Evolutionary conservation across 1,139 yeast species (phyloP).

Genomic region (Magnusiomyces ingens): DNA sequence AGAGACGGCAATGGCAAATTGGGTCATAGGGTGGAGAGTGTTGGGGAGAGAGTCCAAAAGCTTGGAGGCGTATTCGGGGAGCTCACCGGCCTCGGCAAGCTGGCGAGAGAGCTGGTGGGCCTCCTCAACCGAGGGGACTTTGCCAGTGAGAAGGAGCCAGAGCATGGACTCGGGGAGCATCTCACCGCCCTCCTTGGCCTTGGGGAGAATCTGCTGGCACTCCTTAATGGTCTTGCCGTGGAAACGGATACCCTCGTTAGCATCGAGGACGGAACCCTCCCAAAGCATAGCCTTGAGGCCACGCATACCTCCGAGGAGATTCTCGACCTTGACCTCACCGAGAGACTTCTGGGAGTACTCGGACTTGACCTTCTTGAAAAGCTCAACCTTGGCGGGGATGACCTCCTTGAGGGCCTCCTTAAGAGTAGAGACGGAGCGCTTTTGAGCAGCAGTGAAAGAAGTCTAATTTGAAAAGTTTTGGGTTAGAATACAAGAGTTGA

Average conservation of each 20-base stretch:
- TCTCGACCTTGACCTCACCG: conserved; percentile 42
- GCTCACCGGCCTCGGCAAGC: conserved; percentile 72
- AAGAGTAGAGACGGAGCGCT: conserved; percentile 19
- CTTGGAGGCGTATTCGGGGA: conserved; percentile 82
- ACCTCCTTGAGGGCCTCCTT: conserved; percentile 37
- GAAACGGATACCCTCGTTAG: conserved; percentile 48
- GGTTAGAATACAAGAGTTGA: not conserved
- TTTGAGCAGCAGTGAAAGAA: conserved; percentile 4
- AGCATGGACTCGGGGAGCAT: conserved; percentile 78
- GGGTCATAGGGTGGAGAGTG: conserved; percentile 95
- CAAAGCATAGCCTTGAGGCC: conserved; percentile 46
- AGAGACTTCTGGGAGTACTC: conserved; percentile 32
- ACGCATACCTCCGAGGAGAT: conserved; percentile 50
- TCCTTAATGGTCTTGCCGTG: conserved; percentile 49
- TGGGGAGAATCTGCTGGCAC: conserved; percentile 42
- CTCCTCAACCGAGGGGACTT: conserved; percentile 74
- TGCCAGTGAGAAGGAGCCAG: conserved; percentile 89
- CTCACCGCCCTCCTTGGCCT: conserved; percentile 45
- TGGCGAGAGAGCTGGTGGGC: conserved; percentile 71
- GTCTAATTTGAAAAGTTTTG: not conserved
- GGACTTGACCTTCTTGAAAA: conserved; percentile 35
- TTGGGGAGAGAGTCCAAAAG: conserved; percentile 72
- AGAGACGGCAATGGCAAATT: conserved; percentile 85
- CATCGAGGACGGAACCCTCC: conserved; percentile 50
- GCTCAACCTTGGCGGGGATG: conserved; percentile 40